A percentile compares a stretch with the other conserved stretches of the same genome.
phyloP scores from a whole-genome alignment of 768 basidiomycete genomes.

The Trichaptum fuscoviolaceum region DNA sequence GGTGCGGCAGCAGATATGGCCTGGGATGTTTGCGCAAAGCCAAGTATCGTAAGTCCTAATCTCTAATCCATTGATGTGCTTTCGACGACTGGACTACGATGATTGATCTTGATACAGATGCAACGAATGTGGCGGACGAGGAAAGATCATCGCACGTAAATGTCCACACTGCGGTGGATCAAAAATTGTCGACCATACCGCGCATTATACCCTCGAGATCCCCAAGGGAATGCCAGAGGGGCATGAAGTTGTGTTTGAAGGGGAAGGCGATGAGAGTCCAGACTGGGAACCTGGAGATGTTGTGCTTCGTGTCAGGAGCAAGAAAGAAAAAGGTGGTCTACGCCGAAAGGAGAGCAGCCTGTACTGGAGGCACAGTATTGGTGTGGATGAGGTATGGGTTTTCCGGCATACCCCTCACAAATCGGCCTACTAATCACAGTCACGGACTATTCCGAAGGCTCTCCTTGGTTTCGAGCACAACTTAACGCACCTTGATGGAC shows the following conservation, averaged over 20 bases:
- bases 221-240: conserved; percentile 89
- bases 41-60: conserved; percentile 58
- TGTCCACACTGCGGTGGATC: conserved; percentile 81
- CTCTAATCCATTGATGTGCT: conserved; percentile 2
- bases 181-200: conserved; percentile 78
- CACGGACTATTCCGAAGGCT: conserved; percentile 47
- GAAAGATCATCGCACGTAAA: conserved; percentile 65
- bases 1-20: conserved; percentile 91
- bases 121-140: conserved; percentile 80
- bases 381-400: conserved; percentile 76
- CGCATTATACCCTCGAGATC: conserved; percentile 82
- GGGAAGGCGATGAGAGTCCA: conserved; percentile 93
- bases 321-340: conserved; percentile 75
- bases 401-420: background rate
- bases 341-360: conserved; percentile 85
- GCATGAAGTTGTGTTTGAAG: conserved; percentile 88
- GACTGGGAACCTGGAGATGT: conserved; percentile 97
- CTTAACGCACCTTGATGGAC: conserved; percentile 89
- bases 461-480: conserved; percentile 94
- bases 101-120: conserved; percentile 26
- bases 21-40: conserved; percentile 91
- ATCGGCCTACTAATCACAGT: conserved; percentile 6
- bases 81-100: background rate
- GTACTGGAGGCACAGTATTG: conserved; percentile 89
- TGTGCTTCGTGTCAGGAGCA: conserved; percentile 76